Evolutionary conservation across 2,329 filamentous ascomycete species (phyloP).

Genomic region (Parasarocladium wereldwijsianum): DNA sequence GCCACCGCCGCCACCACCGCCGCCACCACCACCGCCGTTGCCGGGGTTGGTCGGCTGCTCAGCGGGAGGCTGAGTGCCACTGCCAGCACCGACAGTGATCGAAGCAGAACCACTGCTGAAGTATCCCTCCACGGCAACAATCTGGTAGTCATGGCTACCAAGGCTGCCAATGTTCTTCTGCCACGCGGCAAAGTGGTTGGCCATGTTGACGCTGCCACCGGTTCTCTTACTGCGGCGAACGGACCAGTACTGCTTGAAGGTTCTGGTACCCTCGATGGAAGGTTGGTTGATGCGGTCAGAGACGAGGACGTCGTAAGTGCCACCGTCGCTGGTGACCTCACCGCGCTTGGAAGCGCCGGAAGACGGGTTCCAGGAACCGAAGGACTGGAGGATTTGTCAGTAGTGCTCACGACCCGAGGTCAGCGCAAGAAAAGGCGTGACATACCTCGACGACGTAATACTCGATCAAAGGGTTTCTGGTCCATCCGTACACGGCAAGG

Average conservation of each 20-base stretch:
- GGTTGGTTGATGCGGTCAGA: constrained; percentile 24
- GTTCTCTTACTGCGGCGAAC: constrained; percentile 33
- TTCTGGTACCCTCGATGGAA: constrained; percentile 31
- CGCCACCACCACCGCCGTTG: background rate
- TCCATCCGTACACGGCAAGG: constrained; percentile 21
- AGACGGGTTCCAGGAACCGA: constrained; percentile 21
- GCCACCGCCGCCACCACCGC: background rate
- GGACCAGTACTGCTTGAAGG: constrained; percentile 39
- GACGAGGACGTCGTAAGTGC: constrained; percentile 21
- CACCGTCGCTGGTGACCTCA: constrained; percentile 20
- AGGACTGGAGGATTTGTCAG: constrained; percentile 17
- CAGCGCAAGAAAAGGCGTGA: background rate
- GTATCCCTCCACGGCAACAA: constrained; percentile 40
- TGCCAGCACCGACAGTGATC: constrained; percentile 24
- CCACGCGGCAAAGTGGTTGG: constrained; percentile 40
- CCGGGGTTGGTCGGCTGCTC: too few relatives aligned
- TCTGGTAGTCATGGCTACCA: constrained; percentile 36
- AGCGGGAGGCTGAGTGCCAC: too few relatives aligned
- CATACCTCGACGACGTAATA: constrained; percentile 16
- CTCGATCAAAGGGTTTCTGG: constrained; percentile 16
- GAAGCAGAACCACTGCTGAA: constrained; percentile 29
- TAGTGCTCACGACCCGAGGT: background rate
- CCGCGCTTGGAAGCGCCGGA: constrained; percentile 17
- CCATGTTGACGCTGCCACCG: constrained; percentile 32
- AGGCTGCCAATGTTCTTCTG: constrained; percentile 28